Evolutionary conservation across 352 stramenopile species (phyloP), one percentile per base, ranked within the genome.

Genomic region (Pseudoperonospora humuli): DNA sequence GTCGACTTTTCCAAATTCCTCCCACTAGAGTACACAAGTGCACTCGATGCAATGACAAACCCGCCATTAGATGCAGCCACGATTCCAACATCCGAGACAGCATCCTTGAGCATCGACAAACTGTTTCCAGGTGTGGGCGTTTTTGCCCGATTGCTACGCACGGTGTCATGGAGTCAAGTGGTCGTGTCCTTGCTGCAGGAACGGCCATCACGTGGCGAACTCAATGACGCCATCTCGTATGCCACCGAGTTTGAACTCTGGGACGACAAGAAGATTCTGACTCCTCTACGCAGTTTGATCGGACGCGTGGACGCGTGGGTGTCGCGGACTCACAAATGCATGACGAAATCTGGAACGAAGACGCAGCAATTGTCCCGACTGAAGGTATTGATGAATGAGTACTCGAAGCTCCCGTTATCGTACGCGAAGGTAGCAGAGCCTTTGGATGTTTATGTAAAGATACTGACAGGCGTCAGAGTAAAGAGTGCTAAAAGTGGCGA

Each of bases 381-480:
- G 32, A 88, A 90, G 38, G 41, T 68, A 19, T 52, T 93, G 10
- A 57, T 93, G 57, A 94, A 93, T 49, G 82, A 94, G 44, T 94
- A 94, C 59, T 85, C 79, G 21, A 94, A 94, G 55, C 68, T 94
- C 10, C 82, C 82, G 11, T 45, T 94, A 15, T 90, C 82, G 9
- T 90, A 63, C 36, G 39, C 45, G 7, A 43, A 64, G n/a, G 54
- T 57, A 2, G 57, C 59, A 31, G 40, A 56, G 14, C 59, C 57
- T 7, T 55, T 86, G 21, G 45, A 77, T 39, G 41, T 35, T 3
- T 78, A 75, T 9, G 37, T 73, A 7, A 61, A 66, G n/a, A 13
- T 62, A 28, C 39, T 67, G 19, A 37, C 38, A n/a, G 52, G 56
- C 3, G 31, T 20, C 38, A 46, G 39, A 5, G 23, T 19, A 1